Base-by-base conservation (phyloP, 352 stramenopile genomes). In the Phytopythium delawarense region DNA sequence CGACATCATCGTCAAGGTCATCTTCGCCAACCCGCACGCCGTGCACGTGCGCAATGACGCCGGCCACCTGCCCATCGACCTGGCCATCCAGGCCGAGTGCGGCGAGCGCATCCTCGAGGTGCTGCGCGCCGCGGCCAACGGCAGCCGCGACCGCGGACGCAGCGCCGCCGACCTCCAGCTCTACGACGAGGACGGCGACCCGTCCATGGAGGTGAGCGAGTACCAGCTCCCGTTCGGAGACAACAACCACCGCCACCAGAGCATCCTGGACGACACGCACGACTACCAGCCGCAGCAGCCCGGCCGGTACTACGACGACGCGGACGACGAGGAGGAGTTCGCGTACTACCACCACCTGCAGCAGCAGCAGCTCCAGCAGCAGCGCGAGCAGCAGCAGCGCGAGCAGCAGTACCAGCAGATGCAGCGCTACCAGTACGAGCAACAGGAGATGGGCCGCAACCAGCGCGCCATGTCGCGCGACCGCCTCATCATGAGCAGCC, bases 1-100 rank as follows among this genome's bases (percentile, higher is more conserved):
- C 1, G 81, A 92, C 52, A 77, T 91, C 58, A 74, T 92, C 32
- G 74, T 92, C 63, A 91, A 91, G 63, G 83, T 92, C 62, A 73
- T 92, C 21, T 89, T 90, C 51, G 84, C 79, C 25, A 91, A 92
- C 69, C 84, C 81, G 44, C 79, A 87, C 63, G 81, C 79, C 9
- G 81, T 89, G 34, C 78, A 85, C 55, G 63, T 87, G 60, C 78
- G 77, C 60, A 92, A 91, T 54, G 78, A 89, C 45, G 84, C 84
- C n/a, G 81, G 81, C 6, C 84, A 91, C 52, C 42, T 91, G 32
- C 81, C 84, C 32, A 83, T 91, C 67, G 84, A 92, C 60, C 66
- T 92, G 51, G 84, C 84, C 3, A 66, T 89, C 8, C 84, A 92
- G 59, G 84, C 84, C 23, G 78, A 92, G 61, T 90, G 81, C 59